phyloP scores from a whole-genome alignment of 495 filamentous ascomycete species.

The Trichocladium antarcticum region DNA sequence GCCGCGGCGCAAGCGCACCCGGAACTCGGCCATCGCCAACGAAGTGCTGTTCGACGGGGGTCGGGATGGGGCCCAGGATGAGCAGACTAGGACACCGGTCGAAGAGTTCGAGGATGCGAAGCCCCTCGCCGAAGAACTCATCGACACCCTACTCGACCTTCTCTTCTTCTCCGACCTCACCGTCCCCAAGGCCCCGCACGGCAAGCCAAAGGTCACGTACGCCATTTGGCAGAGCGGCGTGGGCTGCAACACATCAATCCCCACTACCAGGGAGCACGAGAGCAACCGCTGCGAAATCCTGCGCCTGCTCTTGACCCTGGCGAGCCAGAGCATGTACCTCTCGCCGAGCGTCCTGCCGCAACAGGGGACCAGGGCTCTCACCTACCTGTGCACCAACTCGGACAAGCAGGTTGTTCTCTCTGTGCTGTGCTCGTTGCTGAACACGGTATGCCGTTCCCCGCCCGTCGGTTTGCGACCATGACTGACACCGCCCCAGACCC shows the following conservation, averaged over 20 bases:
- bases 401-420: conserved; percentile 91
- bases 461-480: not conserved
- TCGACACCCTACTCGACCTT: conserved; percentile 81
- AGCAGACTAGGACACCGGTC: conserved; percentile 39
- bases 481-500: conserved; percentile 46
- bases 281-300: conserved; percentile 85
- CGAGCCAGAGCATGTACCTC: conserved; percentile 88
- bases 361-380: conserved; percentile 75
- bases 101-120: conserved; percentile 72
- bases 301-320: conserved; percentile 72
- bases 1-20: conserved; percentile 50
- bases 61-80: conserved; percentile 25
- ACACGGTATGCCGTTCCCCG: conserved; percentile 57
- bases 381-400: conserved; percentile 71
- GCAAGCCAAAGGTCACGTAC: conserved; percentile 74
- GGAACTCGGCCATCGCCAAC: conserved; percentile 41
- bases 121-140: conserved; percentile 84
- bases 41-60: conserved; percentile 84
- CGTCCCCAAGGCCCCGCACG: conserved; percentile 51
- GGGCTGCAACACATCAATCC: conserved; percentile 81
- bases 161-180: conserved; percentile 89
- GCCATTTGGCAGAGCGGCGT: conserved; percentile 98
- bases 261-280: conserved; percentile 80
- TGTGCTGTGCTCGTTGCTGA: conserved; percentile 80
- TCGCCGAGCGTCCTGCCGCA: conserved; percentile 72